Evolutionary conservation across 176 grass and related monocot genomes (phyloP).

Genomic region (Hordeum vulgare): MorexV3_pseudomolecules_assembly NC_058519.1:588102081-588102580

Average conservation of each 20-base stretch:
- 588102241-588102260: slow-evolving; percentile 28
- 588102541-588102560: not conserved
- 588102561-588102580: slow-evolving; percentile 11
- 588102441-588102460: too few species aligned
- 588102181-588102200: not conserved
- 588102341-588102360: too few species aligned
- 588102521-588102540: not conserved
- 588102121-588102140: too few species aligned
- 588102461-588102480: not conserved
- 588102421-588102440: not conserved
- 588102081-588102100: too few species aligned
- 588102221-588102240: not conserved
- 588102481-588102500: not conserved
- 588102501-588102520: not conserved
- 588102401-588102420: slow-evolving; percentile 44
- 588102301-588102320: not conserved
- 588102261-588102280: slow-evolving; percentile 33
- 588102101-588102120: too few species aligned
- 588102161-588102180: not conserved
- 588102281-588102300: not conserved
- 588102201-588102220: not conserved
- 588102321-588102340: not conserved
- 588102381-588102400: slow-evolving; percentile 18
- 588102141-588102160: slow-evolving; percentile 1
- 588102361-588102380: not conserved